Base-by-base conservation (phyloP, 495 filamentous ascomycete genomes). In the Xylaria castorea region DNA sequence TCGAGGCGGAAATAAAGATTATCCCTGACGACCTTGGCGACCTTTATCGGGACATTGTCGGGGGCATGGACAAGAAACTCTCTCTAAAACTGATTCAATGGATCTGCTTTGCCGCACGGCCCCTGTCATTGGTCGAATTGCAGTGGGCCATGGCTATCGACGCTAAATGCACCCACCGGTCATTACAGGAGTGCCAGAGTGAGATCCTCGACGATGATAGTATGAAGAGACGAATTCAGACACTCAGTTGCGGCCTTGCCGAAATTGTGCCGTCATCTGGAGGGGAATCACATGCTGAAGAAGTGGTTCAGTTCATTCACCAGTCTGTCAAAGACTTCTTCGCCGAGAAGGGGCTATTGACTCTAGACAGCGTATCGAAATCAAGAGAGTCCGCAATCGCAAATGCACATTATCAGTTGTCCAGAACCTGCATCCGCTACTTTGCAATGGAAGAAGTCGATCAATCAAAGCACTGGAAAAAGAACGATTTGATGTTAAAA, bases 261-360 rank as follows among this genome's bases (percentile, higher is more conserved):
- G 63, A 66, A 16, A 18, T 66, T 16, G 14, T 7, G 2, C 22
- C 11, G 8, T 34, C 63, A 34, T 30, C 27, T 14, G 16, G 48
- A 65, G 57, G 6, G 38, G 38, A 42, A 42, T 42, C 36, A 46
- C 42, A 68, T 34, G n/a, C n/a, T n/a, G 40, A 34, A 34, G 68
- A 67, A 51, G 71, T 75, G 72, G 79, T 81, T 14, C 82, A 83
- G 66, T 81, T 85, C 61, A 81, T 84, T 32, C 83, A 84, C 74
- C 77, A 81, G 66, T 79, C 82, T 50, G 80, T 84, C 75, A 80
- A 81, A 58, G 81, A 84, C 68, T 84, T 82, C 58, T 77, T 83
- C 38, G 25, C 77, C 50, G 48, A 75, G 27, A 74, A 74, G 25
- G 79, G 78, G 34, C 71, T 81, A 1, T 30, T 25, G n/a, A 42